phyloP scores from a whole-genome alignment of 768 basidiomycete species.

The Serpula lacrymans region DNA sequence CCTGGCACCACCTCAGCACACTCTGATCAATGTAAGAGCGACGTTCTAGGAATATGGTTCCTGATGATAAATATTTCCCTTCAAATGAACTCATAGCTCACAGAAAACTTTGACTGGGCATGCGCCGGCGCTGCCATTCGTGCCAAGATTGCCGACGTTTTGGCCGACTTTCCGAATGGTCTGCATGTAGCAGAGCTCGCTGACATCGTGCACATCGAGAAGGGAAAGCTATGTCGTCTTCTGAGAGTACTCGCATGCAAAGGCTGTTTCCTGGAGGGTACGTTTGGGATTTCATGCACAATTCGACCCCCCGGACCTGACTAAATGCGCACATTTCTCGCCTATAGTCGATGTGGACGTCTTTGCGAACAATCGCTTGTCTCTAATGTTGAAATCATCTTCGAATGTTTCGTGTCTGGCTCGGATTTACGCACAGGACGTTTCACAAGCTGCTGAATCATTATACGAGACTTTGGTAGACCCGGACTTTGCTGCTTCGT shows the following conservation, averaged over 20 bases:
- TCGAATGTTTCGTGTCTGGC: constrained; percentile 10
- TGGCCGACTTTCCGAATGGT: constrained; percentile 23
- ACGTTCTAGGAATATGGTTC: neutral
- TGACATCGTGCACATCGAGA: constrained; percentile 19
- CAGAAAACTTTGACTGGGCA: constrained; percentile 22
- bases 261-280: constrained; percentile 29
- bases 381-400: constrained; percentile 19
- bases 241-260: constrained; percentile 27
- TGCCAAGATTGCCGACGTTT: constrained; percentile 23
- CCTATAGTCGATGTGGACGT: constrained; percentile 19
- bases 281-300: neutral
- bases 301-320: too few species aligned
- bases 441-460: constrained; percentile 9
- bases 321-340: too few species aligned
- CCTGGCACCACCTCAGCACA: constrained; percentile 25
- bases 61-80: neutral
- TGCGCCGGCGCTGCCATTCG: constrained; percentile 21
- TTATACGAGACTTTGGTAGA: constrained; percentile 24
- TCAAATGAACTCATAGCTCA: constrained; percentile 1
- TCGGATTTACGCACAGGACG: constrained; percentile 8
- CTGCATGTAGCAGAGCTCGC: constrained; percentile 23
- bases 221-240: constrained; percentile 25
- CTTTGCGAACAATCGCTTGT: constrained; percentile 34
- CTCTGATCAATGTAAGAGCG: constrained; percentile 22
- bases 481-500: constrained; percentile 20